Conservation (phyloP, 192 early-diverging fungal genomes). For the Kickxella alabastrina region DNA sequence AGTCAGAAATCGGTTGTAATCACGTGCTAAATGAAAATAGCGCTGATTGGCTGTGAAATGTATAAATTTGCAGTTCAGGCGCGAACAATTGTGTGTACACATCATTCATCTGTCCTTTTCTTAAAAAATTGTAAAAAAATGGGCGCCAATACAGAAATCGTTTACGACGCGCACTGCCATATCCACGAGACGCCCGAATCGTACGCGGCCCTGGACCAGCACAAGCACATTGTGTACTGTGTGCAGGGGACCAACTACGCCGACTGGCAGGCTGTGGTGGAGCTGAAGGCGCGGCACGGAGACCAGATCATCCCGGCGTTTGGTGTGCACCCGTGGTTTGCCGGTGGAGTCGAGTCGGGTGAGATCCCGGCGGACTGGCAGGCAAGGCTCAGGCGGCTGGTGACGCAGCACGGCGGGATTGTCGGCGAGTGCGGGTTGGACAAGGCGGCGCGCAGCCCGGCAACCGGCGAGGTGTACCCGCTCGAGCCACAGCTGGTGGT, state of each 20-base stretch:
- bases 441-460: slow-evolving; percentile 34
- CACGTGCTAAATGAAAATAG: too few relatives aligned
- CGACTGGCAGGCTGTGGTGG: slow-evolving; percentile 33
- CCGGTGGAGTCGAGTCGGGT: slow-evolving; percentile 19
- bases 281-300: slow-evolving; percentile 12
- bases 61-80: too few relatives aligned
- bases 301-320: slow-evolving; percentile 31
- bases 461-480: slow-evolving; percentile 19
- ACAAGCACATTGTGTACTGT: slow-evolving; percentile 13
- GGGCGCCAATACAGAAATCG: too few relatives aligned
- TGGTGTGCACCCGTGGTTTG: slow-evolving; percentile 53
- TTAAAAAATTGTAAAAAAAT: too few relatives aligned
- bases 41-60: too few relatives aligned
- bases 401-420: slow-evolving; percentile 21
- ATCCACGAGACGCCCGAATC: slow-evolving; percentile 39
- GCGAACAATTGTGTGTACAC: too few relatives aligned
- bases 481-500: slow-evolving; percentile 41
- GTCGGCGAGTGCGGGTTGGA: slow-evolving; percentile 52
- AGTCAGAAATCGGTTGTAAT: too few relatives aligned
- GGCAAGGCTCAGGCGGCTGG: slow-evolving; percentile 17
- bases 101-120: too few relatives aligned
- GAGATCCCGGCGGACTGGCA: slow-evolving; percentile 31
- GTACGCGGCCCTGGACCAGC: neutral
- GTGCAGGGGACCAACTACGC: slow-evolving; percentile 38
- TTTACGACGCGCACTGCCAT: slow-evolving; percentile 48